A percentile compares a stretch with the other conserved stretches of the same genome.
Evolutionary conservation across 1,139 yeast species (phyloP).

Genomic region (Blastobotrys raffinosifermentans): DNA sequence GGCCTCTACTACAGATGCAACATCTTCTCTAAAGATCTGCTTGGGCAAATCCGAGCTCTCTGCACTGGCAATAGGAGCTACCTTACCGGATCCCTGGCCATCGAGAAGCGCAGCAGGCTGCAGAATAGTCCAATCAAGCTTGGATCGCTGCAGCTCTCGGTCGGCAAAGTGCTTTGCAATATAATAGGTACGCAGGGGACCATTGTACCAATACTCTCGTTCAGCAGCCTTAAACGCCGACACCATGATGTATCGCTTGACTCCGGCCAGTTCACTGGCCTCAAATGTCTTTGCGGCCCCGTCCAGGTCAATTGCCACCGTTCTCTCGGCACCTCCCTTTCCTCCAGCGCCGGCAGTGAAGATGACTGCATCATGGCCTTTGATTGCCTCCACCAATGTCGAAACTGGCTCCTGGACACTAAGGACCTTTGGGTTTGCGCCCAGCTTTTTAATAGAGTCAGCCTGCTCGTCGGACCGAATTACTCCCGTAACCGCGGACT

Average conservation of each 20-base stretch:
- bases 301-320: conserved; percentile 54
- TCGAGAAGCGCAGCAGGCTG: conserved; percentile 45
- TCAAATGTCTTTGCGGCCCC: conserved; percentile 56
- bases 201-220: conserved; percentile 37
- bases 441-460: conserved; percentile 32
- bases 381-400: conserved; percentile 37
- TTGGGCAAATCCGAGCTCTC: conserved; percentile 2
- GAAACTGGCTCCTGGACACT: conserved; percentile 38
- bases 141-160: conserved; percentile 37
- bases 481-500: conserved; percentile 13
- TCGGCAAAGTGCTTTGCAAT: conserved; percentile 57
- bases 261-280: conserved; percentile 45
- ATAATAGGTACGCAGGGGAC: conserved; percentile 39
- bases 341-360: conserved; percentile 65
- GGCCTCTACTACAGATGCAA: conserved; percentile 14
- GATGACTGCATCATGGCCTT: conserved; percentile 52
- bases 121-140: conserved; percentile 47
- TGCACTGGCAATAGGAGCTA: conserved; percentile 8
- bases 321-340: conserved; percentile 38
- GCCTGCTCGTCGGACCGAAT: conserved; percentile 46
- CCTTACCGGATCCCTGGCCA: conserved; percentile 36
- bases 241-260: conserved; percentile 46
- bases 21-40: conserved; percentile 16
- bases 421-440: conserved; percentile 37
- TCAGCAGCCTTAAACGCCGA: conserved; percentile 53